Evolutionary conservation across 805 yeast species (phyloP).

Genomic region (Torulaspora delbrueckii): DNA sequence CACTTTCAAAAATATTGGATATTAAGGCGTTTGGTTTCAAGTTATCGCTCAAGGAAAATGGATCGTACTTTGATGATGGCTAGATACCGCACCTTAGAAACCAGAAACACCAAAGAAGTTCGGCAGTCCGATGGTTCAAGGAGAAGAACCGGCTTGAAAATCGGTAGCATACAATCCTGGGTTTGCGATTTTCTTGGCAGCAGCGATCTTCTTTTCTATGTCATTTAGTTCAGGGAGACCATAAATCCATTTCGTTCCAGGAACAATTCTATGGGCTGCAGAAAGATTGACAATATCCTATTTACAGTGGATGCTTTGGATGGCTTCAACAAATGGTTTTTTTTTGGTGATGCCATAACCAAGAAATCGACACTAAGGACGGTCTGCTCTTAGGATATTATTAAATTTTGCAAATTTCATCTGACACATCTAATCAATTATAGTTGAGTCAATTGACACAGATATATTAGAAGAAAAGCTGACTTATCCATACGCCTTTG

Average conservation of each 20-base stretch:
- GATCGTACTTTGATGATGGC: slow-evolving; percentile 93
- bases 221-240: slow-evolving; percentile 90
- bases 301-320: slow-evolving; percentile 47
- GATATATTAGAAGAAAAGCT: too few relatives aligned
- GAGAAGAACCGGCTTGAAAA: slow-evolving; percentile 88
- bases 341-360: too few relatives aligned
- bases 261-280: slow-evolving; percentile 96
- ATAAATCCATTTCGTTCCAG: slow-evolving; percentile 81
- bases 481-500: too few relatives aligned
- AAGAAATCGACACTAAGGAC: too few relatives aligned
- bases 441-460: too few relatives aligned
- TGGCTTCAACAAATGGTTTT: too few relatives aligned
- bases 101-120: slow-evolving; percentile 94
- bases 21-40: slow-evolving; percentile 92
- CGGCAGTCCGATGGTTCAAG: slow-evolving; percentile 71
- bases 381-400: too few relatives aligned
- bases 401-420: too few relatives aligned
- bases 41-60: slow-evolving; percentile 68
- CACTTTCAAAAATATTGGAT: slow-evolving; percentile 94
- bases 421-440: too few relatives aligned
- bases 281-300: slow-evolving; percentile 89
- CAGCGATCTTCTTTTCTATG: slow-evolving; percentile 53
- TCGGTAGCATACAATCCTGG: slow-evolving; percentile 99
- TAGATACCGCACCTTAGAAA: slow-evolving; percentile 98
- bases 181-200: slow-evolving; percentile 80